Evolutionary conservation across 176 grass and related monocot genomes (phyloP), one percentile per base, ranked within the genome.

Genomic region (Chrysopogon serrulatus): DNA sequence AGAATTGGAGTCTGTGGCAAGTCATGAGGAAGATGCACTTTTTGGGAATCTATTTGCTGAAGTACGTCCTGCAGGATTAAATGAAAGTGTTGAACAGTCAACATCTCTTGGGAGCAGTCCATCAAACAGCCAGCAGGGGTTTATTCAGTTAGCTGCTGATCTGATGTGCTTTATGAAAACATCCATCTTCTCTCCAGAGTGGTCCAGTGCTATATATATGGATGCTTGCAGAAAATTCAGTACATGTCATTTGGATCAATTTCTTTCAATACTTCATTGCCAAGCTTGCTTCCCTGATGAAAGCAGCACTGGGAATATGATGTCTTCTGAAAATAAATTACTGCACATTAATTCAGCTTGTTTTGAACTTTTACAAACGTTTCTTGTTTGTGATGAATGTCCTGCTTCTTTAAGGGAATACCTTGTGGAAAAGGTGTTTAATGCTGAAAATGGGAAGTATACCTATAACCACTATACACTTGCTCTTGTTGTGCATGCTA

Each of bases 11-110:
- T 90, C 76, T 79, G 83, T 88, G 76, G 76, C 71, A 49, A 92
- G 85, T 74, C 96, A 95, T n/a, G 96, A 98, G 73, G 96, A 98
- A 79, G 96, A 98, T 51, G 96, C 93, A 66, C 88, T 95, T 45
- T 98, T 98, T 78, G 96, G 93, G 37, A 86, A 98, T 84, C 91
- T 98, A 71, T 98, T 98, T 91, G 77, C 93, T 69, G 93, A 98
- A 93, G 83, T 91, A 75, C 91, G 80, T 21, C 85, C 93, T 37
- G 70, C 82, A 32, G 91, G 88, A 77, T 68, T 83, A 57, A 60
- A 80, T 80, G 96, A 98, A 79, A 87, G 47, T 66, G 68, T 82
- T 86, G 93, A 98, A 81, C 91, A 90, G 79, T 76, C 89, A 40
- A 73, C 82, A 80, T 77, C 87, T 84, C 82, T 80, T 41, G 79